Conservation (phyloP, 2,329 filamentous ascomycete genomes). For the Fusarium sp. region DNA sequence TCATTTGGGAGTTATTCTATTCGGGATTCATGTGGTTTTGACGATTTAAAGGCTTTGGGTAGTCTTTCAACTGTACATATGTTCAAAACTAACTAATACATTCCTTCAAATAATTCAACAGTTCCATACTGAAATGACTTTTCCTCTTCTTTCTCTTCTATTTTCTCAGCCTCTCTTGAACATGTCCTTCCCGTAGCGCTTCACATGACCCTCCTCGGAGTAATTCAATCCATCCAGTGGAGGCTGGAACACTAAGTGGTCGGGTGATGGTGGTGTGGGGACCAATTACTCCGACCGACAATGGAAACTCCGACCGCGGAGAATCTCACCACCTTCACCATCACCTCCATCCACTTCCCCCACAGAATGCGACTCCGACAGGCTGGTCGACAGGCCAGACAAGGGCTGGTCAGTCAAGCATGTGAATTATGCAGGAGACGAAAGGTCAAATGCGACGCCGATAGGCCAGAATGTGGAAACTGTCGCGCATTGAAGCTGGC, state of each 20-base stretch:
- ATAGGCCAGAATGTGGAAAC: constrained; percentile 9
- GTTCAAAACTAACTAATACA: neutral
- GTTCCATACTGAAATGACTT: neutral
- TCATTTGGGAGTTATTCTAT: neutral
- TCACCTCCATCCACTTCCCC: neutral
- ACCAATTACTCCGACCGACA: neutral
- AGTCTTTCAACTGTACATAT: neutral
- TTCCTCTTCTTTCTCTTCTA: neutral
- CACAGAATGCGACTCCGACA: constrained; percentile 15
- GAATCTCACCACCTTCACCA: neutral
- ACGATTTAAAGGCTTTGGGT: neutral
- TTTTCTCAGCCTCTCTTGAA: neutral
- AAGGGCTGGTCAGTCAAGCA: constrained; percentile 5
- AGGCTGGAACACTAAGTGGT: neutral
- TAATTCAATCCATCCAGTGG: neutral
- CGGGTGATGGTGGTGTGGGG: neutral
- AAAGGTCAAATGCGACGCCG: constrained; percentile 23
- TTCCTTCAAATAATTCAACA: neutral
- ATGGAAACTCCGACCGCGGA: constrained; percentile 1
- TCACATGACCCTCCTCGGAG: neutral
- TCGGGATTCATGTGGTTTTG: neutral
- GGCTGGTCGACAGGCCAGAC: neutral
- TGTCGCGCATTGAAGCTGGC: neutral
- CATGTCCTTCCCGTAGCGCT: neutral
- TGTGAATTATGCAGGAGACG: constrained; percentile 21